A percentile compares a stretch with the other conserved stretches of the same genome.
These are phyloP conservation scores for Potentilla sterilis DNA, from an alignment of 306 rosid species.

Conservation along the genomic window DNA sequence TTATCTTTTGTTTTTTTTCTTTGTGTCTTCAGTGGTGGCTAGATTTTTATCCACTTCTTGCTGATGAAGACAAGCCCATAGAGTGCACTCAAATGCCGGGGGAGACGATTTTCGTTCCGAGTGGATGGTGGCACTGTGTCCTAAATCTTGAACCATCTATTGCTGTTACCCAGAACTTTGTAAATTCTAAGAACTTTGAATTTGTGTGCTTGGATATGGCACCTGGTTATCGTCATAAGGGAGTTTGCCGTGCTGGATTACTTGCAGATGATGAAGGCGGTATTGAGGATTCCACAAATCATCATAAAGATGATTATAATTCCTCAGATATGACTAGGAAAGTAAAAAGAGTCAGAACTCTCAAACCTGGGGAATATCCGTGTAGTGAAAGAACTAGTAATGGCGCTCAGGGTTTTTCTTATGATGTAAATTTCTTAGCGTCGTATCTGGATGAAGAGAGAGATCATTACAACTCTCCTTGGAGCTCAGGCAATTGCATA, in stretches of 20 bases:
- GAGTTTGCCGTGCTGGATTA: constrained; percentile 93
- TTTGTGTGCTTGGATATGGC: constrained; percentile 98
- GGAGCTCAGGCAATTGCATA: constrained; percentile 91
- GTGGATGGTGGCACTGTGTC: constrained; percentile 99
- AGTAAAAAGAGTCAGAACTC: constrained; percentile 63
- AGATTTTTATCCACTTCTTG: constrained; percentile 95
- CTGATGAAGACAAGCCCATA: constrained; percentile 96
- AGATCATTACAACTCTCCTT: constrained; percentile 78
- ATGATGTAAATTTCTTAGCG: constrained; percentile 77
- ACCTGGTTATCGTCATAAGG: constrained; percentile 95
- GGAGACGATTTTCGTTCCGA: constrained; percentile 94
- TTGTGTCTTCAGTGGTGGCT: constrained; percentile 86
- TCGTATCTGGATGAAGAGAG: constrained; percentile 76
- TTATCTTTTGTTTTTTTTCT: constrained; percentile 11
- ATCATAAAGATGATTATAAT: constrained; percentile 30
- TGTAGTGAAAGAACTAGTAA: constrained; percentile 26
- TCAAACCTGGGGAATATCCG: constrained; percentile 47
- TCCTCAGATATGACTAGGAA: constrained; percentile 55
- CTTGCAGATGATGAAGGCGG: constrained; percentile 74
- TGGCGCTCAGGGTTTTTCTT: constrained; percentile 62
- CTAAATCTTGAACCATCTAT: constrained; percentile 86
- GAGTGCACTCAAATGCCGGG: constrained; percentile 97
- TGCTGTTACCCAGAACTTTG: constrained; percentile 95
- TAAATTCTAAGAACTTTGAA: constrained; percentile 78
- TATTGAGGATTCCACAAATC: constrained; percentile 46